A percentile compares a stretch with the other conserved stretches of the same genome.
These are phyloP conservation scores for Lachancea nothofagi DNA, from an alignment of 805 yeast genomes.

Conservation along the genomic window DNA sequence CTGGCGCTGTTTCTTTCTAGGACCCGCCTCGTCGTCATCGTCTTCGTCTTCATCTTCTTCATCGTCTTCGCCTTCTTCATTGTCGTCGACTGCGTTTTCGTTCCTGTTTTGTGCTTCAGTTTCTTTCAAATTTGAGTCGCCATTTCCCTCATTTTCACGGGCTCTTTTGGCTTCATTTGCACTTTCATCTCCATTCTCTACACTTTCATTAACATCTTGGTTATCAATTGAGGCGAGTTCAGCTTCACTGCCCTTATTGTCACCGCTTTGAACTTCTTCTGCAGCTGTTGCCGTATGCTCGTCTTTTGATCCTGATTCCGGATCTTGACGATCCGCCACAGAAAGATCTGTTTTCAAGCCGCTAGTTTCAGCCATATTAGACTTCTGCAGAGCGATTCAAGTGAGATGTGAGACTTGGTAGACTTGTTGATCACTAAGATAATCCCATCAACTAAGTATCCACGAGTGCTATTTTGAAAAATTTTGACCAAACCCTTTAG, in stretches of 20 bases:
- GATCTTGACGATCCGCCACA: no score
- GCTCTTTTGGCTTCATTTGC: neutral
- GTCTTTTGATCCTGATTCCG: no score
- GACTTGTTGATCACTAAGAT: no score
- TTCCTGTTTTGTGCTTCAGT: constrained; percentile 33
- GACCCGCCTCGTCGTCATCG: constrained; percentile 44
- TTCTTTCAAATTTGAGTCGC: constrained; percentile 12
- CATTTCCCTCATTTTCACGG: constrained; percentile 5
- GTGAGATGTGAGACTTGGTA: neutral
- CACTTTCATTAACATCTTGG: neutral
- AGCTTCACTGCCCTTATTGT: neutral
- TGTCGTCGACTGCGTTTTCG: constrained; percentile 37
- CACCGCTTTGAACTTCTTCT: neutral
- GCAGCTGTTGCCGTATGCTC: neutral
- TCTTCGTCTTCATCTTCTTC: constrained; percentile 59
- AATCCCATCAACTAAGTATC: no score
- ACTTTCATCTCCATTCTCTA: neutral
- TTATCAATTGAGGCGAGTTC: neutral
- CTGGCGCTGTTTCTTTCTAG: constrained; percentile 41
- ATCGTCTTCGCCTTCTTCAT: constrained; percentile 41
- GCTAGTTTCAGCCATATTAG: neutral
- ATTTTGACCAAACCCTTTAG: constrained; percentile 5
- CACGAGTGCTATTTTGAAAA: no score
- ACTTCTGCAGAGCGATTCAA: neutral
- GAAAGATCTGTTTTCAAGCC: neutral